Evolutionary conservation across 805 yeast species (phyloP).

Genomic region (Yarrowia hollandica): DNA sequence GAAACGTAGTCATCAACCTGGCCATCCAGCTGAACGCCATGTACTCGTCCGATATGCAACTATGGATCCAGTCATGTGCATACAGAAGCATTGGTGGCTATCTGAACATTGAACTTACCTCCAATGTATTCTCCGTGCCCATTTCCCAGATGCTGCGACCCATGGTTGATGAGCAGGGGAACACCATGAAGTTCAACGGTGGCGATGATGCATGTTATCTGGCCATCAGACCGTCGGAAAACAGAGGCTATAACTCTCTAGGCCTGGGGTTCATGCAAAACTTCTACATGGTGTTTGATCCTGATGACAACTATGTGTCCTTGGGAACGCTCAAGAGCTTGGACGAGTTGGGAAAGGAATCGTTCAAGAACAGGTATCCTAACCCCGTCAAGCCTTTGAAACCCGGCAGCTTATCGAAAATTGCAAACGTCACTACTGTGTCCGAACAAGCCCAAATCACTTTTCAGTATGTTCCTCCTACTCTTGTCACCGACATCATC

Average conservation of each 20-base stretch:
- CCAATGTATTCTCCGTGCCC: constrained; percentile 34
- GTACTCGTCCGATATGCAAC: constrained; percentile 30
- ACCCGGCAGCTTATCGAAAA: not conserved
- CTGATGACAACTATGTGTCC: constrained; percentile 32
- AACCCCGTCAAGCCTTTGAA: constrained; percentile 21
- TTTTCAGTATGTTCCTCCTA: constrained; percentile 1
- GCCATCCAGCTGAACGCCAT: constrained; percentile 36
- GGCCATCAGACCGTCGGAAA: constrained; percentile 32
- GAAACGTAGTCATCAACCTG: constrained; percentile 33
- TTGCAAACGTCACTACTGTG: constrained; percentile 17
- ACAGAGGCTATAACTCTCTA: constrained; percentile 33
- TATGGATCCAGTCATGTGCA: constrained; percentile 36
- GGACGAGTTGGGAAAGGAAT: not conserved
- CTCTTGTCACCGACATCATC: not conserved
- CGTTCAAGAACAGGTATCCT: not conserved
- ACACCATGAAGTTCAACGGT: constrained; percentile 30
- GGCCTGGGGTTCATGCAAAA: constrained; percentile 33
- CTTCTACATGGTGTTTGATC: constrained; percentile 35
- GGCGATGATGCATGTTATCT: constrained; percentile 35
- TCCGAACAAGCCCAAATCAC: constrained; percentile 22
- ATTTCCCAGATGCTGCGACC: constrained; percentile 32
- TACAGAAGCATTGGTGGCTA: constrained; percentile 33
- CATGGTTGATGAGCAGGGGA: constrained; percentile 30
- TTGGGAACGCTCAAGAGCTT: constrained; percentile 31
- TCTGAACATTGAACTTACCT: constrained; percentile 32